Conservation (phyloP, 2,329 filamentous ascomycete species). For the Aspergillus thermomutatus region DNA sequence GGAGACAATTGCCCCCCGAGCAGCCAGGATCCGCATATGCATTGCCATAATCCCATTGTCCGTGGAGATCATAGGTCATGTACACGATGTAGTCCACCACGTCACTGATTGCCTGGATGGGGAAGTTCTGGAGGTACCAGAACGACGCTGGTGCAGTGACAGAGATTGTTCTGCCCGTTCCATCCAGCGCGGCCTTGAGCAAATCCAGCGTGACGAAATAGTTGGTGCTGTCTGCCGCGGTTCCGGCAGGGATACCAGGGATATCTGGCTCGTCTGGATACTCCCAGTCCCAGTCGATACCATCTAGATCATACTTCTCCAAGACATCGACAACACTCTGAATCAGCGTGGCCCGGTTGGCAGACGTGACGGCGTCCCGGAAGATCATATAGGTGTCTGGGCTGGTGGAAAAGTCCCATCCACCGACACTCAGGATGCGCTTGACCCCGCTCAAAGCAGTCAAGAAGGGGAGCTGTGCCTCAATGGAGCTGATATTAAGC, state of each 20-base stretch:
- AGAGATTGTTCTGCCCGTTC: too few relatives aligned
- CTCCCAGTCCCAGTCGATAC: conserved; percentile 41
- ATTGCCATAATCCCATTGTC: conserved; percentile 27
- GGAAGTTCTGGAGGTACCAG: conserved; percentile 34
- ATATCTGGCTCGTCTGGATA: conserved; percentile 38
- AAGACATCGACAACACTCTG: conserved; percentile 39
- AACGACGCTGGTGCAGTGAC: conserved; percentile 29
- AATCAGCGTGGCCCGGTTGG: conserved; percentile 28
- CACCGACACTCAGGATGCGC: conserved; percentile 42
- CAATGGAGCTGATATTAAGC: conserved; percentile 26
- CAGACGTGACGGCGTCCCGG: conserved; percentile 28
- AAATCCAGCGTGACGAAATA: too few relatives aligned
- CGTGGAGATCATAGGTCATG: conserved; percentile 41
- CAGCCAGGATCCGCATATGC: conserved; percentile 21
- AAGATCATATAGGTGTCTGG: conserved; percentile 37
- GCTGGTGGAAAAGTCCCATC: conserved; percentile 42
- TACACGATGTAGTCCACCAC: conserved; percentile 35
- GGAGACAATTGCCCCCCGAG: conserved; percentile 27
- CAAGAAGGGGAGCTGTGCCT: conserved; percentile 20
- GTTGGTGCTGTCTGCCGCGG: conserved; percentile 22
- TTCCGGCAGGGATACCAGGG: conserved; percentile 32
- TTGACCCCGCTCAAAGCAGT: conserved; percentile 29
- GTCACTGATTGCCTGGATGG: conserved; percentile 23
- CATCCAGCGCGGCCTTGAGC: too few relatives aligned
- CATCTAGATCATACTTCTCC: conserved; percentile 40